A percentile compares a stretch with the other conserved stretches of the same genome.
Evolutionary conservation across 2,329 filamentous ascomycete genomes (phyloP).

Genomic region (Cadophora sp.): DNA sequence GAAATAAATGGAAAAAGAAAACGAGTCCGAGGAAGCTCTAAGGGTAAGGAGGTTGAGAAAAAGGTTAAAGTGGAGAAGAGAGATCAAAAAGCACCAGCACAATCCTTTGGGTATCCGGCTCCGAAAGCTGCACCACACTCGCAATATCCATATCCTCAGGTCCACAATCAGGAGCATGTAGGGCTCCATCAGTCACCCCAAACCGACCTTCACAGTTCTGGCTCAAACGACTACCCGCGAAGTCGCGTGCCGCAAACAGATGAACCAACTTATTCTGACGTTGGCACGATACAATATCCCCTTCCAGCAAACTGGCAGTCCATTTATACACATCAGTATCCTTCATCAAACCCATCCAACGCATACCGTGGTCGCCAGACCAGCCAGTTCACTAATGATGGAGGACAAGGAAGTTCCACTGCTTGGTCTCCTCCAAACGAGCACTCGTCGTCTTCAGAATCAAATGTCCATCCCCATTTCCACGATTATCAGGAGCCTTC

Average conservation of each 20-base stretch:
- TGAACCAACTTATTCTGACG: not conserved
- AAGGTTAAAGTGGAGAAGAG: constrained; percentile 21
- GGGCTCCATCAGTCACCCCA: not conserved
- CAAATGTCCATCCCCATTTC: not conserved
- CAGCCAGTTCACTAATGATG: not conserved
- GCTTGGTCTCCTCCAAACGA: not conserved
- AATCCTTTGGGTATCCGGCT: constrained; percentile 9
- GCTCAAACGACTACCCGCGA: not conserved
- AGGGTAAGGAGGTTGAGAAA: constrained; percentile 17
- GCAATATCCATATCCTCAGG: constrained; percentile 4
- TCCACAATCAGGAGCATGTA: not conserved
- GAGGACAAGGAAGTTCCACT: not conserved
- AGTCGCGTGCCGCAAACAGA: not conserved
- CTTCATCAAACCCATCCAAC: not conserved
- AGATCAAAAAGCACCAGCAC: not conserved
- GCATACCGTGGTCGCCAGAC: not conserved
- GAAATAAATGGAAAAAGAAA: not conserved
- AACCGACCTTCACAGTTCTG: not conserved
- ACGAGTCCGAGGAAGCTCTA: not conserved
- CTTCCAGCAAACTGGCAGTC: constrained; percentile 6
- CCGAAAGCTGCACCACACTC: not conserved
- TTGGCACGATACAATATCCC: not conserved
- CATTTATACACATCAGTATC: not conserved
- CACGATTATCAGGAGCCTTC: not conserved
- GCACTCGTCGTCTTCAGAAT: not conserved